Base-by-base conservation (phyloP, 352 stramenopile species). In the Globisporangium ultimum region DNA sequence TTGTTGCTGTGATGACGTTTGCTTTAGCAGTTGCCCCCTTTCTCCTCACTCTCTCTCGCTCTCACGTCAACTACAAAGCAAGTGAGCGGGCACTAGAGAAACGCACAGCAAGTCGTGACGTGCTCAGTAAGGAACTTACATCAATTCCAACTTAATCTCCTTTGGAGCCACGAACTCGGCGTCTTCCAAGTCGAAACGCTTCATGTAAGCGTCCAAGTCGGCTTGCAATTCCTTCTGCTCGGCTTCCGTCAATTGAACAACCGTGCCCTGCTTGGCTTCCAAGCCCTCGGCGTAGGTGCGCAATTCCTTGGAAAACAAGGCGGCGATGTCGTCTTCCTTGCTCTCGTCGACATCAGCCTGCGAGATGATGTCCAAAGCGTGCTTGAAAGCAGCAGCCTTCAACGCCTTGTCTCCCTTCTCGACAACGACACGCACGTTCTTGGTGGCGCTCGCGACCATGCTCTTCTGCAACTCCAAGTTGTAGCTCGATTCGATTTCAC, bases 151-250 rank as follows among this genome's bases (percentile, higher is more conserved):
- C 80, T 92, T 94, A 68, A 92, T 76, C 70, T 94, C 84, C 66
- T 82, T 91, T 38, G 79, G 68, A 51, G 84, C 82, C 82, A 87
- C 90, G 62, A 94, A 85, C 58, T 87, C 76, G 49, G 79, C 84
- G 49, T 84, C 70, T 60, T 92, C 81, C 59, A 94, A 68, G 64
- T 78, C 80, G 68, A 90, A 89, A 59, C 83, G 83, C 71, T 92
- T 92, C 78, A 91, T 89, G 80, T 92, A 94, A 21, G 84, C 80
- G 59, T 94, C 82, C 28, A 94, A 64, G 59, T 91, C 84, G 43
- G 78, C 81, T 80, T 94, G 83, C 28, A 94, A 71, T 62, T 91
- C 82, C 66, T 73, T 85, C 67, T 94, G 85, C 64, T 94, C 85
- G 32, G 74, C 85, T 14, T 57, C 72, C 63, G 85, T 69, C 58